A percentile compares a stretch with the other conserved stretches of the same genome.
These are phyloP conservation scores for Avena insularis DNA, from an alignment of 176 grass and related monocot species.

Conservation along the genomic window DNA sequence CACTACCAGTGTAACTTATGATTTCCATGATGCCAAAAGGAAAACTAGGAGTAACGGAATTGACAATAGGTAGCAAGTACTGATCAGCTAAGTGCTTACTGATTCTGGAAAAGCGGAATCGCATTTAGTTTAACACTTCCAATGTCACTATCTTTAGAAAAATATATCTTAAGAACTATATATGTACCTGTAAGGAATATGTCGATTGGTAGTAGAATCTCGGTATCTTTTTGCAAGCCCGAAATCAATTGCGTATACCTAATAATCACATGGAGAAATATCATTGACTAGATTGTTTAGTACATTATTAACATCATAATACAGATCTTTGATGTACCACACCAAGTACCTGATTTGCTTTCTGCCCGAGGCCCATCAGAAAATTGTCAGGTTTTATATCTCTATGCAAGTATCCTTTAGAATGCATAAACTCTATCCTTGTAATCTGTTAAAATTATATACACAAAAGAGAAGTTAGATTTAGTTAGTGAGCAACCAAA, in stretches of 20 bases:
- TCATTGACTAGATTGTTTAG: slow-evolving; percentile 10
- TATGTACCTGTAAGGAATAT: slow-evolving; percentile 84
- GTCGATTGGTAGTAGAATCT: slow-evolving; percentile 85
- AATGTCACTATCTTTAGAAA: background rate
- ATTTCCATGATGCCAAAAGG: background rate
- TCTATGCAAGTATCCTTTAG: slow-evolving; percentile 97
- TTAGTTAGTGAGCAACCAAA: slow-evolving; percentile 13
- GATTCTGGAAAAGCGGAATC: slow-evolving; percentile 4
- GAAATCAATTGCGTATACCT: slow-evolving; percentile 99
- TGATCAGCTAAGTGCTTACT: background rate
- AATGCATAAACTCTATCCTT: slow-evolving; percentile 90
- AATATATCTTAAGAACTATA: slow-evolving; percentile 36
- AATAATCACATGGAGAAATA: slow-evolving; percentile 39
- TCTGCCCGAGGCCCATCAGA: slow-evolving; percentile 91
- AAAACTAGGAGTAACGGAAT: background rate
- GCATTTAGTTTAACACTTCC: slow-evolving; percentile 14
- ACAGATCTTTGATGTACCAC: slow-evolving; percentile 2
- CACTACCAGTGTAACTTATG: background rate
- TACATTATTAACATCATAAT: slow-evolving; percentile 14
- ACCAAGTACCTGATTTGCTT: slow-evolving; percentile 79
- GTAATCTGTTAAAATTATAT: slow-evolving; percentile 62
- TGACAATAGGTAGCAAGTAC: background rate
- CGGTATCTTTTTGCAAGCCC: slow-evolving; percentile 98
- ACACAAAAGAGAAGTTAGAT: background rate
- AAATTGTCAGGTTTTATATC: slow-evolving; percentile 99